These are phyloP conservation scores for Tetrahymena malaccensis DNA, from an alignment of 73 alveolate genomes.

Conservation along the genomic window DNA sequence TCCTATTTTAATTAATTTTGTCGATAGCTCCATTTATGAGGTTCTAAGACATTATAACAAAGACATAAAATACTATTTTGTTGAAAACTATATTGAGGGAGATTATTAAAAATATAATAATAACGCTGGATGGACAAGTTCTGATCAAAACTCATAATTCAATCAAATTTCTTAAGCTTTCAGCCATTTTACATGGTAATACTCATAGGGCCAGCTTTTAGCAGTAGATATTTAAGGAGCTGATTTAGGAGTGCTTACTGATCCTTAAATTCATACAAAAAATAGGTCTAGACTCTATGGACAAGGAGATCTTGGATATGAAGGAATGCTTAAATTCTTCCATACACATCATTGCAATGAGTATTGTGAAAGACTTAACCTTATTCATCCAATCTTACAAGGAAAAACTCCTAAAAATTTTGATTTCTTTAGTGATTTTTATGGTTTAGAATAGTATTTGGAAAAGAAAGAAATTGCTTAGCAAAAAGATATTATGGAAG, in stretches of 20 bases:
- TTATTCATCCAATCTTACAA: neutral
- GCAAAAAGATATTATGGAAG: neutral
- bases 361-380: neutral
- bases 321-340: neutral
- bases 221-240: neutral
- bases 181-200: neutral
- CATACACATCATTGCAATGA: neutral
- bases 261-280: neutral
- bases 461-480: neutral
- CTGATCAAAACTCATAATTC: neutral
- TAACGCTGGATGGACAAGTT: slow-evolving; percentile 49
- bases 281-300: neutral
- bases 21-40: slow-evolving; percentile 50
- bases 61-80: slow-evolving; percentile 21
- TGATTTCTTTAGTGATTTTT: neutral
- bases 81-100: slow-evolving; percentile 49
- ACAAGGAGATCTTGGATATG: neutral
- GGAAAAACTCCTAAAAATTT: neutral
- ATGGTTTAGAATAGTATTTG: neutral
- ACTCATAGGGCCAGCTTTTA: neutral
- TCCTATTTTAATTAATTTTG: slow-evolving; percentile 31
- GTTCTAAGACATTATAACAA: neutral
- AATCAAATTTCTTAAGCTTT: neutral
- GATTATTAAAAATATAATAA: slow-evolving; percentile 47
- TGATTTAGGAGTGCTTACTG: neutral